Evolutionary conservation across 225 moss, liverwort and hornwort genomes (phyloP), one percentile per base, ranked within the genome.

Genomic region (Rhytidiadelphus loreus): DNA sequence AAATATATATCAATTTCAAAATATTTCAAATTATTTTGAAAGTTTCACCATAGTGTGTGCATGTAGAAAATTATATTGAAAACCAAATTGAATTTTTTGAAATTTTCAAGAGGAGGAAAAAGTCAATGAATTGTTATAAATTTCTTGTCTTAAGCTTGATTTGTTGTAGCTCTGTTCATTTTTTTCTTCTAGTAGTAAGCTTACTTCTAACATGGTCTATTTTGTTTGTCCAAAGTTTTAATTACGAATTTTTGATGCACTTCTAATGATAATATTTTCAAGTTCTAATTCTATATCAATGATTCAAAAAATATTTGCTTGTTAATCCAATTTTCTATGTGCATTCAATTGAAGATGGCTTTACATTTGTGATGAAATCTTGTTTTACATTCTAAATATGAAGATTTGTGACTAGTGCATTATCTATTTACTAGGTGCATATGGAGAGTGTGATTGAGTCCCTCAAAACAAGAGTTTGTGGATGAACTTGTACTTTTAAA

Each of bases 381-480:
- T 57, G 8, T 39, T 57, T 2, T 16, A 39, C 2, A 12, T 56
- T n/a, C 26, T 78, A 78, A 55, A 4, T 16, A 39, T 3, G 4
- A 26, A 28, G 8, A 39, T 79, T 56, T 17, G 18, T 79, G 3
- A 53, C 6, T 0, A 14, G 0, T 35, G 3, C 5, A 18, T 78
- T n/a, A 11, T 18, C 15, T 79, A 18, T 39, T 57, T 16, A 26
- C 0, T 3, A 2, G 3, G 7, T 2, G 2, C 8, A 22, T 33
- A 33, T 13, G 6, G 7, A 19, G 2, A n/a, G 4, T 56, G 7
- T n/a, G 3, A 53, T 56, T 2, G 2, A 5, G 1, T n/a, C 11
- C 6, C 0, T 16, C 5, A 15, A 50, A 48, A 33, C 25, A 55
- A 55, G 14, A 77, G 10, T 16, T n/a, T 11, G 10, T 11, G 10